A percentile compares a stretch with the other conserved stretches of the same genome.
Conservation (phyloP, 768 basidiomycete genomes). For the Saitozyma podzolica region DNA sequence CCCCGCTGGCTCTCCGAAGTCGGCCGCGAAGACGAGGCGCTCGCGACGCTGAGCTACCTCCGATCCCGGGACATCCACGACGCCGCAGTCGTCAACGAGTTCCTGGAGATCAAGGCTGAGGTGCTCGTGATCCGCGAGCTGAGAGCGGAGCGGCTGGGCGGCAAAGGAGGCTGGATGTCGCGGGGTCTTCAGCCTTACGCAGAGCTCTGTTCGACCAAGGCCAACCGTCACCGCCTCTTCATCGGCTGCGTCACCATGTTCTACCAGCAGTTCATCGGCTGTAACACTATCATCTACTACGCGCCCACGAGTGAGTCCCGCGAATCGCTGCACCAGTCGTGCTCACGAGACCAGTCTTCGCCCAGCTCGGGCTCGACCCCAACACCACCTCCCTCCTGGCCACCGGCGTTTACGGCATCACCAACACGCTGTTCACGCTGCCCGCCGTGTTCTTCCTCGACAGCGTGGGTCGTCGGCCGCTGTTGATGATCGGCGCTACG, state of each 20-base stretch:
- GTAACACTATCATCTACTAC: constrained; percentile 21
- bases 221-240: neutral
- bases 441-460: constrained; percentile 13
- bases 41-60: constrained; percentile 4
- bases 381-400: constrained; percentile 8
- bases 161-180: constrained; percentile 1
- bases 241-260: constrained; percentile 5
- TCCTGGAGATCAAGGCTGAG: constrained; percentile 18
- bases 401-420: constrained; percentile 10
- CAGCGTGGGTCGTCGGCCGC: constrained; percentile 8
- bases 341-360: neutral
- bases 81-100: constrained; percentile 5
- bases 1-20: constrained; percentile 2
- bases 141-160: too few relatives aligned
- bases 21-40: neutral
- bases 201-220: neutral
- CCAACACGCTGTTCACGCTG: constrained; percentile 10
- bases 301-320: constrained; percentile 11
- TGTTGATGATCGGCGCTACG: constrained; percentile 13
- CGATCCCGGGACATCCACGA: constrained; percentile 2
- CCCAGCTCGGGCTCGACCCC: neutral
- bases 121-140: constrained; percentile 1
- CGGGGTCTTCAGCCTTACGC: neutral
- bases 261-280: constrained; percentile 16
- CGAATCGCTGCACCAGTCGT: neutral